Evolutionary conservation across 2,329 filamentous ascomycete genomes (phyloP), one percentile per base, ranked within the genome.

Genomic region (Pseudogymnoascus sp.): DNA sequence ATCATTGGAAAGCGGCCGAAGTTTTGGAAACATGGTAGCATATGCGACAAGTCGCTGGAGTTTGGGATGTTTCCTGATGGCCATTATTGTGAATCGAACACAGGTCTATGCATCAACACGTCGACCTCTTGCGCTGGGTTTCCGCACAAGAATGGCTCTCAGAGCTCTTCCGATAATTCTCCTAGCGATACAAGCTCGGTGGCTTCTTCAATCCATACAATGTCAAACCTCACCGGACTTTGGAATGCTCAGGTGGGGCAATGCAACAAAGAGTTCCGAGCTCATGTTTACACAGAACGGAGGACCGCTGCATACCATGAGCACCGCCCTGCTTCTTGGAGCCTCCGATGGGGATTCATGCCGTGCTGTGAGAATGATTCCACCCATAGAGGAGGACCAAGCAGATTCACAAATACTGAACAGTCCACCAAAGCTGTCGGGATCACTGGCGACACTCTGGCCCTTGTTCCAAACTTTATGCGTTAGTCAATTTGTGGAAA

Each of bases 21-120:
- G 89, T 43, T 79, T 97, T 43, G 89, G 90, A 47, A 92, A 90
- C 64, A 85, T 97, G 62, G 92, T 97, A 74, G 89, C 86, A 68
- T 99, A 97, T 74, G 81, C 92, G 43, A 95, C 90, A 1, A 95
- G 90, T 74, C 89, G 89, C 74, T 97, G 94, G 94, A 92, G 93
- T 0, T 77, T 97, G 62, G 86, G 87, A 59, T 97, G 92, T 68
- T 86, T 97, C 68, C 84, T 87, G 37, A 89, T 93, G 80, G 91
- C 91, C 20, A 84, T 97, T 62, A 77, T 97, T 62, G 79, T 97
- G 22, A 97, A 97, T 72, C 86, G 94, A 62, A 95, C 94, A 6
- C 87, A 92, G 62, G 94, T 97, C 67, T 97, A 96, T 74, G 93
- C 92, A 41, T 93, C 92, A 0, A 93, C 91, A 12, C 82, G 94